Conservation (phyloP, 768 basidiomycete species). For the Neoboletus brunneissimus region DNA sequence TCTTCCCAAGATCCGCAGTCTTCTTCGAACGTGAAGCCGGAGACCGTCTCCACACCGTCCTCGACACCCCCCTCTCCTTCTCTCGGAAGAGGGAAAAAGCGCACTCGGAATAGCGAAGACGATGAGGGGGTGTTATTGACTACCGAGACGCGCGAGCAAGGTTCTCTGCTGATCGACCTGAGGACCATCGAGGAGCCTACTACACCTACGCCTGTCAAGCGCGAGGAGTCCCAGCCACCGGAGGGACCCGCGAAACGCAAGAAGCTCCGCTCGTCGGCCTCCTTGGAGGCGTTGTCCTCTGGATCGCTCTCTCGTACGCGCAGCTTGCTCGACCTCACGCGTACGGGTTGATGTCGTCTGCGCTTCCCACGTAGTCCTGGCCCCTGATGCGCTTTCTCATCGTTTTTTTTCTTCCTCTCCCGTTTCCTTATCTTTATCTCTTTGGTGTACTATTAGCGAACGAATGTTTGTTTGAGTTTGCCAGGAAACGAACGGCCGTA, state of each 20-base stretch:
- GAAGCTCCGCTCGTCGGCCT: conserved; percentile 6
- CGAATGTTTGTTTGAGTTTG: background rate
- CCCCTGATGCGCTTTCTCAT: background rate
- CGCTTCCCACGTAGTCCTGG: too few species aligned
- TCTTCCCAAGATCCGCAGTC: background rate
- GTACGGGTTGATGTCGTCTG: background rate
- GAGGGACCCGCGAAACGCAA: conserved; percentile 13
- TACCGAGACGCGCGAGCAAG: background rate
- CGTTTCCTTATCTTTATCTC: background rate
- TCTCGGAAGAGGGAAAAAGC: conserved; percentile 15
- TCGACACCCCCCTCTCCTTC: conserved; percentile 12
- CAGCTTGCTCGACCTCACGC: conserved; percentile 2
- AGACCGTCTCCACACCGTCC: background rate
- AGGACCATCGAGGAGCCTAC: background rate
- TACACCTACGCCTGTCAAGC: conserved; percentile 1
- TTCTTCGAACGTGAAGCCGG: background rate
- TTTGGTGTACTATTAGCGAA: background rate
- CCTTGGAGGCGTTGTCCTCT: background rate
- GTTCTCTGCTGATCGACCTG: background rate
- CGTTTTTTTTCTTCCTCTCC: background rate
- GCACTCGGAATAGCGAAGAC: conserved; percentile 8
- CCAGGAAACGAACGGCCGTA: conserved; percentile 2
- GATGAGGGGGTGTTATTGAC: background rate
- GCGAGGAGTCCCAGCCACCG: background rate
- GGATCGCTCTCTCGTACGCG: conserved; percentile 1